Evolutionary conservation across 345 rosid species (phyloP).

Genomic region (Adansonia digitata): DNA sequence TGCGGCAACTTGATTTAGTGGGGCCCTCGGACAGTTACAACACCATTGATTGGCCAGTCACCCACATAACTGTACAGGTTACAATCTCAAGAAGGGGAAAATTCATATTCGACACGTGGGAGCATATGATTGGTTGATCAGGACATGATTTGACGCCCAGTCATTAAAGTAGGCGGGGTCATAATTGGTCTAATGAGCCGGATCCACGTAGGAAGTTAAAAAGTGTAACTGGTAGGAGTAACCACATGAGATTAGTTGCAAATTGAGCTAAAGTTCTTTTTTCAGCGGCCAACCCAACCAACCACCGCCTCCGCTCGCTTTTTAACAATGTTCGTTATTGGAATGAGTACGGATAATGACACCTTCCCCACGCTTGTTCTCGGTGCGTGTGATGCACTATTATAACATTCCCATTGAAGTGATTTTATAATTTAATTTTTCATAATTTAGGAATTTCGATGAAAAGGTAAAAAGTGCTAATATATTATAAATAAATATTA

Average conservation of each 20-base stretch:
- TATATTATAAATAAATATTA: too few relatives aligned
- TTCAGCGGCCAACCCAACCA: background rate
- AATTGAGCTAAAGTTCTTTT: background rate
- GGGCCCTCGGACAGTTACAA: constrained; percentile 13
- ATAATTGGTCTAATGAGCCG: background rate
- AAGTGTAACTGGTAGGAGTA: background rate
- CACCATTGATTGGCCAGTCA: constrained; percentile 28
- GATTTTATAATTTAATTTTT: too few relatives aligned
- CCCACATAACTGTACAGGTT: constrained; percentile 32
- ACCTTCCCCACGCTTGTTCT: background rate
- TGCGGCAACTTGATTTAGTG: constrained; percentile 14
- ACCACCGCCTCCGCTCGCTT: constrained; percentile 6
- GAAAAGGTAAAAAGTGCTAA: background rate
- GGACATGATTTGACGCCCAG: background rate
- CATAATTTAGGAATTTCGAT: too few relatives aligned
- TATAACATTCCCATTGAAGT: background rate
- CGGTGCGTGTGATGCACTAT: background rate
- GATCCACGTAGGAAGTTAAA: constrained; percentile 10
- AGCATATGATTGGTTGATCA: fast-evolving
- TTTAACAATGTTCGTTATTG: constrained; percentile 9
- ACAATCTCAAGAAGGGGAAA: constrained; percentile 17
- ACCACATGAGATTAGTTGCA: background rate
- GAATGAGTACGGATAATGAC: constrained; percentile 12
- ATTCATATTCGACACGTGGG: constrained; percentile 8
- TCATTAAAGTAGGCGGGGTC: background rate